Evolutionary conservation across 176 grass and related monocot genomes (phyloP).

Genomic region (Cenchrus purpureus): DNA sequence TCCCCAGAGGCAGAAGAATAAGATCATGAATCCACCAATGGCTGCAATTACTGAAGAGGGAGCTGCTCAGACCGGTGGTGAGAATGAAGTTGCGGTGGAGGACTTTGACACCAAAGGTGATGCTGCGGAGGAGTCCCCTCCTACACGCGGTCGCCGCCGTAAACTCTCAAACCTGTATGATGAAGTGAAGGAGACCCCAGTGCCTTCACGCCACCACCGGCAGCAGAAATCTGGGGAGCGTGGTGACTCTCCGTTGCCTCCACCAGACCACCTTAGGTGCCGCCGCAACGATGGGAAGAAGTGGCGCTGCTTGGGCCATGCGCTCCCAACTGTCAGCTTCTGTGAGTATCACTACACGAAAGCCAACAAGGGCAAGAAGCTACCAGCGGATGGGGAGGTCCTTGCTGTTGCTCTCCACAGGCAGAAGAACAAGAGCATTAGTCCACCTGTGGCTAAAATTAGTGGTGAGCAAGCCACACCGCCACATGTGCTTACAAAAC

Average conservation of each 20-base stretch:
- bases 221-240: slow-evolving; percentile 29
- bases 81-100: too few species aligned
- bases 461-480: too few species aligned
- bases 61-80: too few species aligned
- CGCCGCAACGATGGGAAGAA: slow-evolving; percentile 80
- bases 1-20: slow-evolving; percentile 28
- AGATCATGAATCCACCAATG: neutral
- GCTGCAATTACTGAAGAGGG: too few species aligned
- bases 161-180: neutral
- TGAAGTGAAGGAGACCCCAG: too few species aligned
- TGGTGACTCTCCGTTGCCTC: slow-evolving; percentile 30
- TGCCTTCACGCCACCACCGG: slow-evolving; percentile 33
- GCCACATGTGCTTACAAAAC: too few species aligned
- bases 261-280: slow-evolving; percentile 73
- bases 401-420: too few species aligned
- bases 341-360: slow-evolving; percentile 75
- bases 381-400: slow-evolving; percentile 33
- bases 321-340: slow-evolving; percentile 70
- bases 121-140: slow-evolving; percentile 39
- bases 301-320: slow-evolving; percentile 74
- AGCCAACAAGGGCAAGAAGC: slow-evolving; percentile 63
- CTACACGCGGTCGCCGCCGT: neutral
- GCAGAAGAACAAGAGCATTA: too few species aligned
- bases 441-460: too few species aligned
- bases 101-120: slow-evolving; percentile 25